Evolutionary conservation across 75 land plant species (phyloP).

Genomic region (Pinus tabuliformis): DNA sequence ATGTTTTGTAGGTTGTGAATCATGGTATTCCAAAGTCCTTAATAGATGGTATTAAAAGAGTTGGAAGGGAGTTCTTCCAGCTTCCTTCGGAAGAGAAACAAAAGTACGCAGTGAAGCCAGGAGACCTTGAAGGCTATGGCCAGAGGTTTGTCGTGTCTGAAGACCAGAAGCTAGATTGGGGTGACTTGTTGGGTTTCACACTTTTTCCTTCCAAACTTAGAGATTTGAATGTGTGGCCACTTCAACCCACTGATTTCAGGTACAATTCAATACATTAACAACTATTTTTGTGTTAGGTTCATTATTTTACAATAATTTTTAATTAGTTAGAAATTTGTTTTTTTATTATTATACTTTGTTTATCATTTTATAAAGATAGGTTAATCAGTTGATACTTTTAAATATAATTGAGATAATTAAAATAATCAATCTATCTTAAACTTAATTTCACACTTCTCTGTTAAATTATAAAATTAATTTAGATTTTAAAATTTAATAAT

Average conservation of each 20-base stretch:
- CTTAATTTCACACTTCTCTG: too few species aligned
- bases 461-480: too few species aligned
- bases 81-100: constrained; percentile 32
- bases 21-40: constrained; percentile 38
- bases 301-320: too few species aligned
- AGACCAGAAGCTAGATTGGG: constrained; percentile 39
- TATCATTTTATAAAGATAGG: too few species aligned
- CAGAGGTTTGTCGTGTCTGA: constrained; percentile 33
- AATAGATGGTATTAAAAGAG: constrained; percentile 16
- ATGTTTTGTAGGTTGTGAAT: constrained; percentile 37
- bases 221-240: constrained; percentile 17
- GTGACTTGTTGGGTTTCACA: constrained; percentile 20
- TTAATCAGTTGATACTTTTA: too few species aligned
- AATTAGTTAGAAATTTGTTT: too few species aligned
- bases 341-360: too few species aligned
- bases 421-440: too few species aligned
- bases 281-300: too few species aligned
- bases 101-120: constrained; percentile 10
- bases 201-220: constrained; percentile 5
- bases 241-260: constrained; percentile 23
- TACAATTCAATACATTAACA: too few species aligned
- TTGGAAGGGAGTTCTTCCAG: constrained; percentile 22
- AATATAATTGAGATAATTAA: too few species aligned
- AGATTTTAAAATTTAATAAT: too few species aligned
- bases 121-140: constrained; percentile 36